Percentiles rank a stretch among this genome's conserved stretches.
Evolutionary conservation across 148 eudicot species (phyloP).

Genomic region (Dianthus caryophyllus): DNA sequence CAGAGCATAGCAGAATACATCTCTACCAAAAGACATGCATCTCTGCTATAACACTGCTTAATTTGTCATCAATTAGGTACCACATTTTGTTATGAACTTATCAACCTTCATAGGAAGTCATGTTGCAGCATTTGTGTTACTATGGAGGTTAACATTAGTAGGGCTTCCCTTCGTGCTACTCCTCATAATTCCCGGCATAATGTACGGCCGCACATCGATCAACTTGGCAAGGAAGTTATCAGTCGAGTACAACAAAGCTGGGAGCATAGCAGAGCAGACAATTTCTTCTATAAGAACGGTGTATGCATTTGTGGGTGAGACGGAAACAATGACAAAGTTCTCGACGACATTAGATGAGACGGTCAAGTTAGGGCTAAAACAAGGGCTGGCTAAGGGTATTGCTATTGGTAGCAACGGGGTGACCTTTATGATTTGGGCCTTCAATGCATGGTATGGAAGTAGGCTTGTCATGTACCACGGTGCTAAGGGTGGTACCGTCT

Average conservation of each 20-base stretch:
- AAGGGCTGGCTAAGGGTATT: constrained; percentile 76
- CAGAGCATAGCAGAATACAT: too few species aligned
- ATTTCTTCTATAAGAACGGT: constrained; percentile 74
- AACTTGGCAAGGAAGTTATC: constrained; percentile 49
- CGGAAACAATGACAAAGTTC: constrained; percentile 46
- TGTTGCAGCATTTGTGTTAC: constrained; percentile 41
- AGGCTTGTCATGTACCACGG: constrained; percentile 78
- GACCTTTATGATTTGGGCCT: constrained; percentile 65
- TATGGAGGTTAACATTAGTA: constrained; percentile 69
- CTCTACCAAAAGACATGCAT: too few species aligned
- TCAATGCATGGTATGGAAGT: constrained; percentile 71
- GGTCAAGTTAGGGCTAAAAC: constrained; percentile 56
- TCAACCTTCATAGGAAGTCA: constrained; percentile 62
- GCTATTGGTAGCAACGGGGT: constrained; percentile 75
- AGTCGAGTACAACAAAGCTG: constrained; percentile 52
- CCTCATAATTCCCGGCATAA: constrained; percentile 61
- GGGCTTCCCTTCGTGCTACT: constrained; percentile 53
- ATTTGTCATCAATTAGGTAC: constrained; percentile 36
- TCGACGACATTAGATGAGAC: constrained; percentile 57
- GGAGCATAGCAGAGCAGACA: constrained; percentile 62
- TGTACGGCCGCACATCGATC: constrained; percentile 60
- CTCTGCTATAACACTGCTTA: background rate
- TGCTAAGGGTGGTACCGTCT: constrained; percentile 69
- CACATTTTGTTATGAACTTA: constrained; percentile 67
- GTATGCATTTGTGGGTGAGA: constrained; percentile 74